These are phyloP conservation scores for Zopfia rhizophila DNA, from an alignment of 2,329 filamentous ascomycete species.

Conservation along the genomic window DNA sequence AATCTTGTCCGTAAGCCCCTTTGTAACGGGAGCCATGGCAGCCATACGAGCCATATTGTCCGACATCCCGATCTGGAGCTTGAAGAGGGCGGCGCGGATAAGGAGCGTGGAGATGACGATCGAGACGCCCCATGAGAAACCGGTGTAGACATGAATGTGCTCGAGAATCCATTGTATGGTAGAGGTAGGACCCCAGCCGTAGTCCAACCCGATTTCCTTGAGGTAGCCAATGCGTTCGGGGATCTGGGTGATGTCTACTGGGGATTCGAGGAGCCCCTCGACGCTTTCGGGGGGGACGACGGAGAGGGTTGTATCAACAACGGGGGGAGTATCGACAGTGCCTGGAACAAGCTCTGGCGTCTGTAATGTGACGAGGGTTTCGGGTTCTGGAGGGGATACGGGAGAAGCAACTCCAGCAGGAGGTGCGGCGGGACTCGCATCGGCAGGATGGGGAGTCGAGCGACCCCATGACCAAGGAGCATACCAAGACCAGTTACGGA, in stretches of 20 bases:
- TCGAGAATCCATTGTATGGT: constrained; percentile 81
- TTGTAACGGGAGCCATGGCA: constrained; percentile 66
- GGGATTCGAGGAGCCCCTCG: constrained; percentile 32
- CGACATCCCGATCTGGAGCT: constrained; percentile 70
- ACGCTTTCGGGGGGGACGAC: constrained; percentile 28
- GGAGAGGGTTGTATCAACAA: constrained; percentile 26
- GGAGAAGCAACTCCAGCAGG: constrained; percentile 2
- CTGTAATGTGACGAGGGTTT: constrained; percentile 39
- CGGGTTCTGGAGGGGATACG: constrained; percentile 6
- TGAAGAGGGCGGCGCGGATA: constrained; percentile 73
- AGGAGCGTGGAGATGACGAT: constrained; percentile 73
- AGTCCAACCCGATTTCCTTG: constrained; percentile 84
- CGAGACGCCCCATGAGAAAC: constrained; percentile 84
- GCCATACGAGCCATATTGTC: constrained; percentile 72
- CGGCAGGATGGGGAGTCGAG: constrained; percentile 34
- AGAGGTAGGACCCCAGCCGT: constrained; percentile 81
- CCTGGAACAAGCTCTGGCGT: constrained; percentile 50
- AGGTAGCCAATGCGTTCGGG: constrained; percentile 85
- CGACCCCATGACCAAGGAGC: constrained; percentile 48
- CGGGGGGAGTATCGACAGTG: constrained; percentile 42
- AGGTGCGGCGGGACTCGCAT: constrained; percentile 27
- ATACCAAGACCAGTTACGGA: constrained; percentile 48
- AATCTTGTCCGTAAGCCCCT: constrained; percentile 68
- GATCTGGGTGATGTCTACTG: constrained; percentile 62
- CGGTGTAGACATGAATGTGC: constrained; percentile 79